phyloP scores from a whole-genome alignment of 2,329 filamentous ascomycete genomes.

The Scedosporium aurantiacum region DNA sequence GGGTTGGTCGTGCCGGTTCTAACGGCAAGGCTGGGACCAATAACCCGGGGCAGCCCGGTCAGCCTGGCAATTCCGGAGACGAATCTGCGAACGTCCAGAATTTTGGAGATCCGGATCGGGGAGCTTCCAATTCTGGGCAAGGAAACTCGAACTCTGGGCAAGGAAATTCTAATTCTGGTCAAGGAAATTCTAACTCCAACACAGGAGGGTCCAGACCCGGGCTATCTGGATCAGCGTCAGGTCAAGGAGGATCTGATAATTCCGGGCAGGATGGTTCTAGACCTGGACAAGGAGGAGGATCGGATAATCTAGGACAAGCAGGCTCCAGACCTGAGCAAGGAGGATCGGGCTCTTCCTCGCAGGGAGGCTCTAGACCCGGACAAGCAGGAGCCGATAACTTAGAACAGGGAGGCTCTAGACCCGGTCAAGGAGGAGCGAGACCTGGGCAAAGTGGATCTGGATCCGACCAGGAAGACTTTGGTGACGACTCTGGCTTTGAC shows the following conservation, averaged over 20 bases:
- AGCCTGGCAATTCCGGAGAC: neutral
- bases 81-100: neutral
- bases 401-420: neutral
- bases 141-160: neutral
- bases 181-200: neutral
- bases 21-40: neutral
- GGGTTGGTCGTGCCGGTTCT: constrained; percentile 4
- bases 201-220: too few relatives aligned
- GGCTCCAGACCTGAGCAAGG: too few relatives aligned
- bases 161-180: neutral
- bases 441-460: constrained; percentile 9
- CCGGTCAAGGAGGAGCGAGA: constrained; percentile 8
- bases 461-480: constrained; percentile 6
- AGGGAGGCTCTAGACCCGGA: too few relatives aligned
- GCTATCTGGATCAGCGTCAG: too few relatives aligned
- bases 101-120: neutral
- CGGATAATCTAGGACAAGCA: too few relatives aligned
- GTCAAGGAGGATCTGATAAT: too few relatives aligned
- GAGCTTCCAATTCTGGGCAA: neutral
- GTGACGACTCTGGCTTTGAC: constrained; percentile 12
- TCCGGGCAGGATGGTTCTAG: too few relatives aligned
- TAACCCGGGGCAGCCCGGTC: neutral
- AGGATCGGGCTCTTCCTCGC: too few relatives aligned
- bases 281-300: too few relatives aligned
- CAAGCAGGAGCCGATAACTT: too few relatives aligned